Base-by-base conservation (phyloP, 495 filamentous ascomycete genomes). In the Talaromyces thailandensis region DNA sequence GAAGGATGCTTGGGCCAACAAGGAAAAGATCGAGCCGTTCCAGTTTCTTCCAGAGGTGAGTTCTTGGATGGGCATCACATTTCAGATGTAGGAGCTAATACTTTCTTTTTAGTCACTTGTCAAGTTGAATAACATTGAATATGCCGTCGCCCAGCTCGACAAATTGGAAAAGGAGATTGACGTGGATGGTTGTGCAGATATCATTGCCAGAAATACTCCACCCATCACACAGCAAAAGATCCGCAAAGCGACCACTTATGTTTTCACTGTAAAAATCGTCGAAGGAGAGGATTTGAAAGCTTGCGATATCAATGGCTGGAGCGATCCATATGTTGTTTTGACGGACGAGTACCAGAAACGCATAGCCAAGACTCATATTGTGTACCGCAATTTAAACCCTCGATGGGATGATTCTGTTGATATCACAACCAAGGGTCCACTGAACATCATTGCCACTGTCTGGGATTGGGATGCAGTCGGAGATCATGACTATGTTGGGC, bases 391-490 rank as follows among this genome's bases (percentile, higher is more conserved):
- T 66, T 82, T 99, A 23, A 99, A 95, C 69, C 95, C 95, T 21
- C 86, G 95, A 16, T 99, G 95, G 95, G 95, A 99, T 67, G 95
- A 98, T 75, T 88, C 91, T 2, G 86, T 97, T 16, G 95, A 99
- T 69, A 96, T 99, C 66, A 93, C 92, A 23, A 96, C 95, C 0
- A 85, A 88, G 59, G 93, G 95, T 1, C 85, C 93, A 35, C 77
- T 98, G 45, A 96, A 96, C 67, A 86, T 99, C 67, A 94, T 97
- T 65, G 93, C 92, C 25, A 99, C 94, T 1, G 89, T 98, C 26
- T 99, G 95, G 95, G 95, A 99, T 75, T 95, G 93, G 86, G 95
- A 99, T 76, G 88, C 91, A 14, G 85, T 99, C 61, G 94, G 95
- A 48, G 95, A 99, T 69, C 94, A 99, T 64, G 95, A 99, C 68